Evolutionary conservation across 306 rosid genomes (phyloP), one percentile per base, ranked within the genome.

Genomic region (Senna siamea): DNA sequence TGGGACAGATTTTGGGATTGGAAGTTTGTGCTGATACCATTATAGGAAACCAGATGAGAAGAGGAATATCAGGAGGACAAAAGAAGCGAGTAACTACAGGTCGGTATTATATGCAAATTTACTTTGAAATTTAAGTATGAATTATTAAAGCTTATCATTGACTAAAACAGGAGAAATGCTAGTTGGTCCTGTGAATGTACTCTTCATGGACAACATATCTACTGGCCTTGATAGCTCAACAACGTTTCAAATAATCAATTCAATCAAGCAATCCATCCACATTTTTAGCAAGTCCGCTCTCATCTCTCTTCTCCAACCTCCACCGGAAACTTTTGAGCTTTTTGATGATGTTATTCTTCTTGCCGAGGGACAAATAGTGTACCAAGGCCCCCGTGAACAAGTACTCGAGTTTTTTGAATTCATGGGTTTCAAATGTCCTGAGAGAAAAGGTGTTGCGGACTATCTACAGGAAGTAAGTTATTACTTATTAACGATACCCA

Each of bases 21-120:
- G 83, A 74, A 34, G 61, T 9, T 2, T 79, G 83, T 67, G 83
- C 83, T 38, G 76, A 79, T 60, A 74, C 52, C 43, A 75, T 68
- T 46, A 66, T 74, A 8, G 83, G 83, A 52, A 43, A 74, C 30
- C 35, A 54, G 0, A 66, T 79, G 79, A 50, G 0, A 50, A 48
- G 79, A 54, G 83, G 83, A 5, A 11, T 79, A 44, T 73, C 66
- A 18, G 76, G 77, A 59, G 77, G 70, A 62, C 71, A 74, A 74
- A 74, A 37, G 78, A 74, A 51, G 52, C 64, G 78, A 44, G 79
- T 74, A 38, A 59, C 83, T 1, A 79, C 65, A 5, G 78, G 82
- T 65, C 30, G 13, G 47, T 41, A 10, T 41, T 38, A 7, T 7
- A 38, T 7, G 9, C 44, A 38, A 38, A 38, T 10, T 7, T 7